Evolutionary conservation across 768 basidiomycete species (phyloP).

Genomic region (Lactarius quietus): DNA sequence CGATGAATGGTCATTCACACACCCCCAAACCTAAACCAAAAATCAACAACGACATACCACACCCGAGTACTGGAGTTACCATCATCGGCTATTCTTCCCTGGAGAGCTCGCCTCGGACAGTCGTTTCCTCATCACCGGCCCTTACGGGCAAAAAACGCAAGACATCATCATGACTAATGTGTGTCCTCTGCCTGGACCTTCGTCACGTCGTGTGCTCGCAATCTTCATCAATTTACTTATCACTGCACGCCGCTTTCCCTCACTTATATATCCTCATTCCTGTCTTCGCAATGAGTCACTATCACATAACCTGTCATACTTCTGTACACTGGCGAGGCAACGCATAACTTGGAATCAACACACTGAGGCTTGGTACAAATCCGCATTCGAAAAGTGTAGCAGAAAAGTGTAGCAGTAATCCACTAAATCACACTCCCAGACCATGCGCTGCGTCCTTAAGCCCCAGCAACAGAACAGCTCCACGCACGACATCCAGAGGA

Average conservation of each 20-base stretch:
- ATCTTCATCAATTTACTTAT: slow-evolving; percentile 27
- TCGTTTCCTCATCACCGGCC: slow-evolving; percentile 26
- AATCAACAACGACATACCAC: slow-evolving; percentile 10
- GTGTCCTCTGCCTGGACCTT: neutral
- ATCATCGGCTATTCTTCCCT: slow-evolving; percentile 8
- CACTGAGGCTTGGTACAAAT: slow-evolving; percentile 22
- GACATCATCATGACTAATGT: slow-evolving; percentile 39
- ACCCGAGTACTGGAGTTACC: neutral
- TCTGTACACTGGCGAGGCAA: slow-evolving; percentile 28
- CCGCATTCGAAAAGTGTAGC: neutral
- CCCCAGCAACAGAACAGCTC: slow-evolving; percentile 32
- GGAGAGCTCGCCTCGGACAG: slow-evolving; percentile 4
- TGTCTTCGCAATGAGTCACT: slow-evolving; percentile 13
- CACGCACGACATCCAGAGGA: slow-evolving; percentile 32
- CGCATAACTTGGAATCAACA: slow-evolving; percentile 18
- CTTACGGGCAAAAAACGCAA: slow-evolving; percentile 54
- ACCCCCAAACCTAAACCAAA: slow-evolving; percentile 5
- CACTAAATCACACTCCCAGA: slow-evolving; percentile 6
- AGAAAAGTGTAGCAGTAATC: slow-evolving; percentile 11
- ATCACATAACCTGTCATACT: slow-evolving; percentile 16
- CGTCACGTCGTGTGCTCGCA: slow-evolving; percentile 11
- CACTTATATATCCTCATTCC: slow-evolving; percentile 2
- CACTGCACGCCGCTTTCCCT: slow-evolving; percentile 18
- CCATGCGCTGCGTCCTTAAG: slow-evolving; percentile 3
- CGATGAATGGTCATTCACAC: slow-evolving; percentile 16